Conservation (phyloP, 768 basidiomycete genomes). For the Lentinula edodes region DNA sequence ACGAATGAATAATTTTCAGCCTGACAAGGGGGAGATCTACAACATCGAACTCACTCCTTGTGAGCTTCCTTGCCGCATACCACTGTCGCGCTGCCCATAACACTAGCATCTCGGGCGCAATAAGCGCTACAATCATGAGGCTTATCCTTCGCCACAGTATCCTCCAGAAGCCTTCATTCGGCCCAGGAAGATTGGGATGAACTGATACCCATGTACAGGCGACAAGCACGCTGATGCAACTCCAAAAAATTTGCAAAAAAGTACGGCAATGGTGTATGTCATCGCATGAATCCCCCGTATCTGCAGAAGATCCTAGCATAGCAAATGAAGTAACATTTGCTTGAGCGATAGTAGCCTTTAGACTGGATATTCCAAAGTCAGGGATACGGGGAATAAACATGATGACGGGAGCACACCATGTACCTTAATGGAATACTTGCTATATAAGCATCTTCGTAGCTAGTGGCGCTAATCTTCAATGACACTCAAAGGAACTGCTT, state of each 20-base stretch:
- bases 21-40: neutral
- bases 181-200: slow-evolving; percentile 7
- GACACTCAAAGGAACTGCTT: no score
- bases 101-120: slow-evolving; percentile 10
- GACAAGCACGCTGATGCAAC: neutral
- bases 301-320: no score
- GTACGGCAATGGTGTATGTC: neutral
- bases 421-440: no score
- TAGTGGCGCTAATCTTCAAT: no score
- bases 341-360: no score
- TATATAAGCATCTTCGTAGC: no score
- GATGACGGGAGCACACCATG: no score
- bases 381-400: no score
- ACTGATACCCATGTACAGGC: slow-evolving; percentile 8
- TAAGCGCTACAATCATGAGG: neutral
- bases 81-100: slow-evolving; percentile 11
- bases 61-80: neutral
- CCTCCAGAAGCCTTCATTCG: neutral
- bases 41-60: neutral
- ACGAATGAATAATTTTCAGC: no score
- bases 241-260: slow-evolving; percentile 1
- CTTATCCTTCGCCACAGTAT: neutral
- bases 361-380: no score
- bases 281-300: neutral
- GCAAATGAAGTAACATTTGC: no score